Base-by-base conservation (phyloP, 2,329 filamentous ascomycete species). In the Colletotrichum orbiculare region DNA sequence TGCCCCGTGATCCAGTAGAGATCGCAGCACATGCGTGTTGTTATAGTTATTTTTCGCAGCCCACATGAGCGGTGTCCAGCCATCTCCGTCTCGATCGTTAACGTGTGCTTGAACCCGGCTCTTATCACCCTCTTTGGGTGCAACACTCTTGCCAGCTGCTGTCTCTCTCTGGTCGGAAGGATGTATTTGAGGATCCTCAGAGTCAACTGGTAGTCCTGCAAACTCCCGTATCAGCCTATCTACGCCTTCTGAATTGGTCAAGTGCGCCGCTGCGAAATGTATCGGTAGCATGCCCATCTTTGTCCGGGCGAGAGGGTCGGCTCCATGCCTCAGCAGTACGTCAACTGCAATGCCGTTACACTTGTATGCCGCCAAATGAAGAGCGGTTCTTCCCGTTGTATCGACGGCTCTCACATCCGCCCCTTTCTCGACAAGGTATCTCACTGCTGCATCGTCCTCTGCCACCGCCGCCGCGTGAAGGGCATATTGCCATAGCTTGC, bases 41-140 rank as follows among this genome's bases (percentile, higher is more conserved):
- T 17, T 45, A 10, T 37, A 33, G 3, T 41, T 53, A 42, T 4
- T 13, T 41, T 56, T 62, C 10, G 39, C 37, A n/a, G 67, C 66
- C 69, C 69, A 71, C 38, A 69, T 49, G 1, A 70, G 60, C 8
- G 69, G 67, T 2, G 69, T 70, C 69, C 69, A 71, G 15, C 63
- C 66, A 56, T 70, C 67, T 3, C 33, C 47, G 41, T 71, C 69
- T 13, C 15, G 42, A 25, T 9, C 17, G 13, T 58, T 35, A 15
- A 60, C 43, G 15, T 71, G 25, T 25, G 25, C 25, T 25, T 25
- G 3, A 25, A 25, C 25, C 25, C 8, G 5, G 3, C 25, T 48
- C 6, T 48, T 33, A 13, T 48, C 46, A 7, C 46, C 12, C 4
- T 48, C 25, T 6, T 48, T 12, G 11, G 38, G 38, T 13, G 38